Percentiles rank a stretch among this genome's conserved stretches.
These are phyloP conservation scores for Flueggea neowawraea DNA, from an alignment of 441 rosid genomes.

Conservation along the genomic window DNA sequence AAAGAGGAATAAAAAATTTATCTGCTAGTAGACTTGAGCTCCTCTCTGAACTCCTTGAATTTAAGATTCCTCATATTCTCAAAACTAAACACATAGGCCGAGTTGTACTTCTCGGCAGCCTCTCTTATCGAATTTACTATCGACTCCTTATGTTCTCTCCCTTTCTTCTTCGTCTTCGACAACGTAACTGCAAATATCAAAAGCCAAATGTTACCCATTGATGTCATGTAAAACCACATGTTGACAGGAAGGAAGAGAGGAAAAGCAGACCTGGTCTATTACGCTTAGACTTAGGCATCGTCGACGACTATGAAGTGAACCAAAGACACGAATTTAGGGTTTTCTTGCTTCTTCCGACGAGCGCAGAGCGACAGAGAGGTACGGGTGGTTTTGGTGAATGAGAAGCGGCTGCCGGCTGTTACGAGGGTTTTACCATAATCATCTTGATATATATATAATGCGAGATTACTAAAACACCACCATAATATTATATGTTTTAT, in stretches of 20 bases:
- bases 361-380: no score
- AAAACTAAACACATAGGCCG: slow-evolving; percentile 78
- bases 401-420: no score
- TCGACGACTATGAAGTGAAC: not conserved
- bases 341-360: no score
- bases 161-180: slow-evolving; percentile 97
- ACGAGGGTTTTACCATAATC: no score
- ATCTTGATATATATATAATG: no score
- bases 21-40: slow-evolving; percentile 83
- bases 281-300: slow-evolving; percentile 97
- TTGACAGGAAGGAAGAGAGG: not conserved
- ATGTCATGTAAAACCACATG: not conserved
- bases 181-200: slow-evolving; percentile 56
- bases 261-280: slow-evolving; percentile 58
- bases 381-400: no score
- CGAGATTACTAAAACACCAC: no score
- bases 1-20: slow-evolving; percentile 5
- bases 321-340: no score
- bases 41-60: slow-evolving; percentile 91
- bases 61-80: slow-evolving; percentile 97
- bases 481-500: no score
- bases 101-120: slow-evolving; percentile 54
- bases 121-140: slow-evolving; percentile 70
- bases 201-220: not conserved
- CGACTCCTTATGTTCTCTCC: slow-evolving; percentile 83